Evolutionary conservation across 306 rosid genomes (phyloP).

Genomic region (Prunus armeniaca): DNA sequence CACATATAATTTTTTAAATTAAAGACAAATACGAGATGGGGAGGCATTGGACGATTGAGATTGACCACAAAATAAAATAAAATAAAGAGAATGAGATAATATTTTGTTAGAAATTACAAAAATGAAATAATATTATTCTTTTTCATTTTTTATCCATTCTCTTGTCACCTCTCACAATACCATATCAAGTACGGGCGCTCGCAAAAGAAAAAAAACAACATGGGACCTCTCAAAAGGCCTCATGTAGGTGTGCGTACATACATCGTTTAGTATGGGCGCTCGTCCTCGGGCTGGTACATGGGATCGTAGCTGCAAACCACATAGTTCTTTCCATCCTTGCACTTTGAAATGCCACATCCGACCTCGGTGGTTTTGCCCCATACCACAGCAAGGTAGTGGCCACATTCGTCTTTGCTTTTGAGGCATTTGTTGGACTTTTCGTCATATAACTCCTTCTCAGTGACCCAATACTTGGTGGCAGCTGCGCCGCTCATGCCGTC

Average conservation of each 20-base stretch:
- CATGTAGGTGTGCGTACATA: not conserved
- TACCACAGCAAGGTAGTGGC: conserved; percentile 29
- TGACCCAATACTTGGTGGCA: conserved; percentile 1
- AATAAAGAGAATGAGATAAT: no score
- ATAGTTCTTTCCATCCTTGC: conserved; percentile 3
- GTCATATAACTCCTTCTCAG: not conserved
- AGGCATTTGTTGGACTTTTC: not conserved
- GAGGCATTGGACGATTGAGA: no score
- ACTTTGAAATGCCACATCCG: conserved; percentile 24
- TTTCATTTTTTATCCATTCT: not conserved
- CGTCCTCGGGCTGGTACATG: conserved; percentile 8
- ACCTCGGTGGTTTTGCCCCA: conserved; percentile 21
- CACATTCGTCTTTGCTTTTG: not conserved
- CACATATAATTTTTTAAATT: no score
- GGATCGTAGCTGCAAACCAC: conserved; percentile 31
- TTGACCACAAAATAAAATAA: no score
- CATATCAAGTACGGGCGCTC: not conserved
- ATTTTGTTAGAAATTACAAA: no score
- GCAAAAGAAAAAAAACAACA: not conserved
- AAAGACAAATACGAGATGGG: no score
- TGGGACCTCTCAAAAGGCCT: not conserved
- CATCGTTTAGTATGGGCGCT: conserved; percentile 30
- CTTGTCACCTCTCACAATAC: not conserved
- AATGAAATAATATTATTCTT: not conserved
- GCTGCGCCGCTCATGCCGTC: not conserved